Percentiles rank a stretch among this genome's conserved stretches.
Evolutionary conservation across 1,284 basidiomycete genomes (phyloP).

Genomic region (Phylloboletellus chloephorus): DNA sequence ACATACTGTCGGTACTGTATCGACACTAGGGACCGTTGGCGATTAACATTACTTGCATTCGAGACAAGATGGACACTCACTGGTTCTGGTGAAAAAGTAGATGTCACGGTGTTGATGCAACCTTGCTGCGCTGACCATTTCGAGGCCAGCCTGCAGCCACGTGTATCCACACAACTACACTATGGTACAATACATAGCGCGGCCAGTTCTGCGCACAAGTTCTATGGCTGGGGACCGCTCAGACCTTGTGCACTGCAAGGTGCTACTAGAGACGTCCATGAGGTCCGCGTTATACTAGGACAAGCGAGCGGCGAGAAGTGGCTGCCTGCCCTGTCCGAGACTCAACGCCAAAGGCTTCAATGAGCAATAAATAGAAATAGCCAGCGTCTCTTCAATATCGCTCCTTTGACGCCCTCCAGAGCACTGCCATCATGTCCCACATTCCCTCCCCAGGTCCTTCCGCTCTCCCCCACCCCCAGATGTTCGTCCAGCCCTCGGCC

Average conservation of each 20-base stretch:
- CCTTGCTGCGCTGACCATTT: constrained; percentile 2
- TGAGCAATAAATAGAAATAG: constrained; percentile 30
- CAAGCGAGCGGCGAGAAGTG: constrained; percentile 6
- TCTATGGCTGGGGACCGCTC: too few relatives aligned
- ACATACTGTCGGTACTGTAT: constrained; percentile 62
- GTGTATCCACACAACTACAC: constrained; percentile 9
- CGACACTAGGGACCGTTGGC: constrained; percentile 44
- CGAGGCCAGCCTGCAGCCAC: constrained; percentile 26
- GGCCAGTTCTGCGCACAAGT: constrained; percentile 10
- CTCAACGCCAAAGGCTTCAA: constrained; percentile 28
- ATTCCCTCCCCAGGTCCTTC: constrained; percentile 49
- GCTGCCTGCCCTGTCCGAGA: constrained; percentile 14
- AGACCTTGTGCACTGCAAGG: too few relatives aligned
- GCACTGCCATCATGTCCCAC: constrained; percentile 47
- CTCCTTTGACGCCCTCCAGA: constrained; percentile 32
- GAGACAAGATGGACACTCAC: constrained; percentile 18
- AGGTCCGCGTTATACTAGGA: too few relatives aligned
- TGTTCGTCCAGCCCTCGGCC: constrained; percentile 28
- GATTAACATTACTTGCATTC: constrained; percentile 1
- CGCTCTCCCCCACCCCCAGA: constrained; percentile 26
- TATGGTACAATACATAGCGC: constrained; percentile 2
- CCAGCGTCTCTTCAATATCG: constrained; percentile 25
- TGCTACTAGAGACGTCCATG: constrained; percentile 9
- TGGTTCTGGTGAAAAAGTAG: constrained; percentile 8
- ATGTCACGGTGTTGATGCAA: constrained; percentile 8